A percentile compares a stretch with the other conserved stretches of the same genome.
Conservation (phyloP, 495 filamentous ascomycete genomes). For the Symbiotaphrina buchneri region DNA sequence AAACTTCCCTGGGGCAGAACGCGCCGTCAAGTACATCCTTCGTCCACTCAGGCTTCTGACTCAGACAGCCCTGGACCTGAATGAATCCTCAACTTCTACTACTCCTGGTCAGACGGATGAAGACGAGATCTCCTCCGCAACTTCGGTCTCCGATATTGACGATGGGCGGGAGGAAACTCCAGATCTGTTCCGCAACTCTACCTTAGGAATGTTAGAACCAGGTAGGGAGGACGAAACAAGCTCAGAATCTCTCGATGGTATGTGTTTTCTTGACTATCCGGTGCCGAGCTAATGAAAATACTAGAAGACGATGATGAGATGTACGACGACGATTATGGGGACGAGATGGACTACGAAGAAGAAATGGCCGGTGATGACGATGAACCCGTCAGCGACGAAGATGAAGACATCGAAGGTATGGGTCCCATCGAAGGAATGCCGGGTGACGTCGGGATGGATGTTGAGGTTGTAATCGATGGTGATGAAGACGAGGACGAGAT, state of each 20-base stretch:
- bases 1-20: conserved; percentile 79
- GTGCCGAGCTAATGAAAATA: not conserved
- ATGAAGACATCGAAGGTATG: conserved; percentile 60
- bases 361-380: conserved; percentile 59
- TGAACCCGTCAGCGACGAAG: conserved; percentile 75
- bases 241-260: conserved; percentile 40
- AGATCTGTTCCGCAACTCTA: conserved; percentile 90
- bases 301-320: conserved; percentile 44
- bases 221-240: conserved; percentile 53
- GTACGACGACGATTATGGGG: conserved; percentile 66
- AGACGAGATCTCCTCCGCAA: conserved; percentile 75
- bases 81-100: conserved; percentile 39
- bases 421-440: conserved; percentile 69
- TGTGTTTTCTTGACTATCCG: conserved; percentile 2
- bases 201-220: conserved; percentile 84
- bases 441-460: conserved; percentile 51
- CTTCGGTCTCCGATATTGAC: conserved; percentile 70
- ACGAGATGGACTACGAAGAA: conserved; percentile 81
- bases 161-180: conserved; percentile 90
- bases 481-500: conserved; percentile 25
- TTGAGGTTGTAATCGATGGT: conserved; percentile 71
- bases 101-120: conserved; percentile 47
- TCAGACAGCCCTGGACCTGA: conserved; percentile 64
- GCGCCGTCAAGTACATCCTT: conserved; percentile 88
- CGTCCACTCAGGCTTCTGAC: conserved; percentile 72